Evolutionary conservation across 192 early-diverging fungal genomes (phyloP).

Genomic region (Entophlyctis luteolus): DNA sequence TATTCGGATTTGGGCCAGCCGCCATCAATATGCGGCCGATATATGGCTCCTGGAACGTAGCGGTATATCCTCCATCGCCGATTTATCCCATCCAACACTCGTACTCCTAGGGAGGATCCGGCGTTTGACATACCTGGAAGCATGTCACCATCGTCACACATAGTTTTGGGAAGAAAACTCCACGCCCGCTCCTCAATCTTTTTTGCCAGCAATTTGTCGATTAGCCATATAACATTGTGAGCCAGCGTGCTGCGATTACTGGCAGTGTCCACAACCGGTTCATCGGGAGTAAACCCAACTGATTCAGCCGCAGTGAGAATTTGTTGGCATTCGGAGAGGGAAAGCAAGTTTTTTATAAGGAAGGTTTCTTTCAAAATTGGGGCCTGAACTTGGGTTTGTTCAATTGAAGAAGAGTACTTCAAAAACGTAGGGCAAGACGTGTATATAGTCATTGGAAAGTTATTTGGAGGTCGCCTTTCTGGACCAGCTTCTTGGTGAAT

Average conservation of each 20-base stretch:
- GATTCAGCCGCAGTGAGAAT: constrained; percentile 56
- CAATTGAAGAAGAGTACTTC: constrained; percentile 22
- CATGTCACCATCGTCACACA: constrained; percentile 28
- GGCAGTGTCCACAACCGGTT: constrained; percentile 51
- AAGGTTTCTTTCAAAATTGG: constrained; percentile 60
- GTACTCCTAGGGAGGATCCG: background rate
- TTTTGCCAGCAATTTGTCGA: constrained; percentile 50
- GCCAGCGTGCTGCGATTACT: constrained; percentile 54
- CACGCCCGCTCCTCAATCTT: constrained; percentile 47
- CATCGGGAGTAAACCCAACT: constrained; percentile 63
- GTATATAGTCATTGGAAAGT: constrained; percentile 57
- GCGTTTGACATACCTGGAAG: constrained; percentile 17
- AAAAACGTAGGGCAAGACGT: constrained; percentile 55
- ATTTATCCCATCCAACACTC: constrained; percentile 51
- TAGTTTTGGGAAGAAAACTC: constrained; percentile 50
- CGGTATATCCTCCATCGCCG: constrained; percentile 63
- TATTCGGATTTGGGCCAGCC: constrained; percentile 52
- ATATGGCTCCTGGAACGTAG: constrained; percentile 62
- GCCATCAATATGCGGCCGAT: constrained; percentile 65
- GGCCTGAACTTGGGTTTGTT: constrained; percentile 36
- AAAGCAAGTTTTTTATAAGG: constrained; percentile 52
- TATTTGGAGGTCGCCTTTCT: constrained; percentile 58
- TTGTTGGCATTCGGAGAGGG: constrained; percentile 50
- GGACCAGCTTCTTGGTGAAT: constrained; percentile 51
- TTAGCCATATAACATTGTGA: constrained; percentile 69